phyloP scores from a whole-genome alignment of 2,329 filamentous ascomycete species.

The Sarocladiaceae sp. region DNA sequence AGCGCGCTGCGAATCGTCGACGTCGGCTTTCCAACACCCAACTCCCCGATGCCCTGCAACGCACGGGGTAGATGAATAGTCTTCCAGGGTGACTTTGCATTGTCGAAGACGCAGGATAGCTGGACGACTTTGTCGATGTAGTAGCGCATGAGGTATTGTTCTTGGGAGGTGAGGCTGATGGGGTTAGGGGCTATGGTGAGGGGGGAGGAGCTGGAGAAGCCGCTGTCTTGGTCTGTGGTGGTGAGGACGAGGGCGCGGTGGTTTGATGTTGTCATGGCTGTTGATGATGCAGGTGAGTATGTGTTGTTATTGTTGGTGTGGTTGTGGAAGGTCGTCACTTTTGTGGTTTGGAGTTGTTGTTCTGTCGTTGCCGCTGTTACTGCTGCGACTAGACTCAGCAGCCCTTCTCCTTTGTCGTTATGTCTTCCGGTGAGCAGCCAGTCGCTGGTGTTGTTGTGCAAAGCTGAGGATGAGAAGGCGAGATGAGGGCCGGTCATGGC shows the following conservation, averaged over 20 bases:
- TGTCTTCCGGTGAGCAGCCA: not conserved
- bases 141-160: conserved; percentile 20
- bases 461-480: not conserved
- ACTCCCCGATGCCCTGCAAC: conserved; percentile 19
- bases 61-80: conserved; percentile 21
- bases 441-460: not conserved
- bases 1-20: conserved; percentile 19
- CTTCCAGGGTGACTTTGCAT: conserved; percentile 22
- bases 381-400: not conserved
- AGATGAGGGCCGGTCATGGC: not conserved
- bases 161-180: conserved; percentile 13
- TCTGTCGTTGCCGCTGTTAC: not conserved
- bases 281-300: conserved; percentile 4
- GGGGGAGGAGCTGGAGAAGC: not conserved
- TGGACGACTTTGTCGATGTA: conserved; percentile 20
- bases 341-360: too few species aligned
- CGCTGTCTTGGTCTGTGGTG: not conserved
- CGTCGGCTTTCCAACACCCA: conserved; percentile 18
- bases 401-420: not conserved
- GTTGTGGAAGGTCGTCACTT: not conserved
- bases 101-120: conserved; percentile 23
- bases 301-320: not conserved
- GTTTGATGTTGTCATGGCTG: not conserved
- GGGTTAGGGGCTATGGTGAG: not conserved
- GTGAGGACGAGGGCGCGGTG: not conserved